These are phyloP conservation scores for Ophiostoma himal-ulmi DNA, from an alignment of 2,329 filamentous ascomycete genomes.

Conservation along the genomic window DNA sequence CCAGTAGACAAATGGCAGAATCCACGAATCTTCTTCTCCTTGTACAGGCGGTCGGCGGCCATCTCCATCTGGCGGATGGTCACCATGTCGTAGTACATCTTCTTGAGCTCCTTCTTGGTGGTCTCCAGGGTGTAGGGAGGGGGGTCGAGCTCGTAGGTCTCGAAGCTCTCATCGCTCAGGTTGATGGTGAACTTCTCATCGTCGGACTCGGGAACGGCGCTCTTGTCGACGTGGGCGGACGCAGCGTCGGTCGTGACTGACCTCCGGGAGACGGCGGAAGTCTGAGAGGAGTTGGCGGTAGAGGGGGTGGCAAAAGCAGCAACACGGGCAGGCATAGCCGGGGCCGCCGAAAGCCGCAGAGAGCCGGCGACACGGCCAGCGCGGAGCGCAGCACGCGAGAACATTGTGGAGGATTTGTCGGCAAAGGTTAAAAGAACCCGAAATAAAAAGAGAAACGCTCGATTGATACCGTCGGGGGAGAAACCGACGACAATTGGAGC, in stretches of 20 bases:
- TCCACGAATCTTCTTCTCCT: conserved; percentile 99
- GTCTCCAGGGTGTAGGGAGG: conserved; percentile 87
- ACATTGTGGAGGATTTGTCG: conserved; percentile 47
- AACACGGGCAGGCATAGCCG: conserved; percentile 31
- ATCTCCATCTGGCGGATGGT: conserved; percentile 96
- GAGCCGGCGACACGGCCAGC: conserved; percentile 39
- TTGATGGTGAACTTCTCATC: conserved; percentile 88
- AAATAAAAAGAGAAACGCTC: conserved; percentile 15
- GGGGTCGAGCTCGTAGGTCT: conserved; percentile 98
- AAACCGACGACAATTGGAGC: conserved; percentile 8
- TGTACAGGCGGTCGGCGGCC: conserved; percentile 97
- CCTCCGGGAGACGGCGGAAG: conserved; percentile 50
- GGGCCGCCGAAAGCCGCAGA: conserved; percentile 17
- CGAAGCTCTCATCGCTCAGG: conserved; percentile 97
- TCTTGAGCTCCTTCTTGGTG: conserved; percentile 96
- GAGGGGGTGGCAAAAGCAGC: conserved; percentile 14
- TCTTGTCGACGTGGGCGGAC: conserved; percentile 79
- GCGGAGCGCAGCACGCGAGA: conserved; percentile 64
- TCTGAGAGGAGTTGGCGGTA: conserved; percentile 12
- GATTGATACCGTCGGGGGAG: neutral
- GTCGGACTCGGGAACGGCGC: conserved; percentile 69
- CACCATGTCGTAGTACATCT: conserved; percentile 99
- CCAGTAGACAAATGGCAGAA: conserved; percentile 99
- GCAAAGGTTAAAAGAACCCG: conserved; percentile 1
- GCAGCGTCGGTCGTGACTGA: conserved; percentile 94